Evolutionary conservation across 2,329 filamentous ascomycete genomes (phyloP).

Genomic region (Penicillium sp.): DNA sequence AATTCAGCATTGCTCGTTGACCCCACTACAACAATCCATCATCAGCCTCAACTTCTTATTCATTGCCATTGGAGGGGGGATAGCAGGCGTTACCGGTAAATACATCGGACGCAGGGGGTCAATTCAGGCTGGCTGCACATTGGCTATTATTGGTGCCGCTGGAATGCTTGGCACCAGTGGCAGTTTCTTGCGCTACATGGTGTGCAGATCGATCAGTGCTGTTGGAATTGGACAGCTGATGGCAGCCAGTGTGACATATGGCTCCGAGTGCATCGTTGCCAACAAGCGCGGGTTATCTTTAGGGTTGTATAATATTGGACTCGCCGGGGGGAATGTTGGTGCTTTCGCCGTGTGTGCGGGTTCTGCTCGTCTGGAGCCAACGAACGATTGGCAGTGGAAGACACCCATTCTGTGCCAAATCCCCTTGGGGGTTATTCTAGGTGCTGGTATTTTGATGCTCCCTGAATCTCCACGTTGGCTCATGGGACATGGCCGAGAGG

Average conservation of each 20-base stretch:
- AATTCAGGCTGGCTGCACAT: slow-evolving; percentile 26
- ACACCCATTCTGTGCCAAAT: slow-evolving; percentile 34
- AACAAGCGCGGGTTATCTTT: slow-evolving; percentile 25
- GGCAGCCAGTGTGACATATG: slow-evolving; percentile 21
- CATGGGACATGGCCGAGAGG: slow-evolving; percentile 20
- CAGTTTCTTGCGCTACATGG: slow-evolving; percentile 29
- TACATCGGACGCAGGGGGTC: slow-evolving; percentile 24
- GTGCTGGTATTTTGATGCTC: slow-evolving; percentile 27
- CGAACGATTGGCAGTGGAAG: slow-evolving; percentile 33
- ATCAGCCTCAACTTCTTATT: slow-evolving; percentile 31
- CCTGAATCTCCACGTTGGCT: slow-evolving; percentile 32
- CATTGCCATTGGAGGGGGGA: slow-evolving; percentile 25
- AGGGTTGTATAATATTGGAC: slow-evolving; percentile 28
- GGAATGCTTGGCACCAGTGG: slow-evolving; percentile 29
- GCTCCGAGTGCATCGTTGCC: slow-evolving; percentile 27
- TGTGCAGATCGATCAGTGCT: slow-evolving; percentile 28
- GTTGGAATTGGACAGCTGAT: slow-evolving; percentile 26
- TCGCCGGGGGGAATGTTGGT: slow-evolving; percentile 29
- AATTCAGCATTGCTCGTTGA: slow-evolving; percentile 21
- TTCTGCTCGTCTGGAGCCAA: slow-evolving; percentile 23
- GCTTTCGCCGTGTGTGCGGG: slow-evolving; percentile 30
- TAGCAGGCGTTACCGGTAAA: slow-evolving; percentile 21
- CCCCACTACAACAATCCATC: slow-evolving; percentile 30
- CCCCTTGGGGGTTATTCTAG: slow-evolving; percentile 27
- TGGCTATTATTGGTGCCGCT: slow-evolving; percentile 27